Base-by-base conservation (phyloP, 257 asterid species). In the Scutellaria minor region DNA sequence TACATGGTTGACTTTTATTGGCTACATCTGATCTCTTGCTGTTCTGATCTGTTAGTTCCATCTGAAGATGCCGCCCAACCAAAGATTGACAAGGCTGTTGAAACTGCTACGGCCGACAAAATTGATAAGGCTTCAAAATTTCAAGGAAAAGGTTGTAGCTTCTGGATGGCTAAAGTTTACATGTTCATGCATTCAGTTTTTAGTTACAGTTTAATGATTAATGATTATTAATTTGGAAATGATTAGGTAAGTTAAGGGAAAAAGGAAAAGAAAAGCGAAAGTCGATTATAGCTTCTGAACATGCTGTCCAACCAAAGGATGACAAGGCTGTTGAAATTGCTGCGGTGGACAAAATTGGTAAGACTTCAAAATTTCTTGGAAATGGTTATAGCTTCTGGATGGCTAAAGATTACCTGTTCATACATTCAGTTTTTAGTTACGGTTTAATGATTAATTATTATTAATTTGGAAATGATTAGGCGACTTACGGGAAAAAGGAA, bases 101-200 rank as follows among this genome's bases (percentile, higher is more conserved):
- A 51, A 35, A 39, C 76, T 60, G 74, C 57, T 22, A 81, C 44
- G 70, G 45, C 51, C 44, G 88, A 77, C 47, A 74, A 82, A 75
- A 41, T 11, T 61, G 86, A 67, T 45, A 80, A 72, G 74, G 82
- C 85, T 77, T 68, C 85, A 42, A 75, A 65, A 18, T 31, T 72
- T 18, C 81, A 61, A 70, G 70, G 51, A 73, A 77, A 84, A 89
- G 97, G 98, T 88, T 63, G 58, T 42, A 52, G 18, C 73, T 82
- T 59, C 72, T 68, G 52, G 52, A 72, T 45, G 42, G 60, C 68
- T 47, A 56, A 8, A 37, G 35, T 68, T 4, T 70, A 64, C 45
- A 47, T 59, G 27, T 62, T 71, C 50, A 15, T 54, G 14, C 56
- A 40, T 52, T 71, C 15, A 53, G 44, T 52, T 10, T 75, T 44